These are phyloP conservation scores for Comarum palustre DNA, from an alignment of 306 rosid genomes.

Conservation along the genomic window DNA sequence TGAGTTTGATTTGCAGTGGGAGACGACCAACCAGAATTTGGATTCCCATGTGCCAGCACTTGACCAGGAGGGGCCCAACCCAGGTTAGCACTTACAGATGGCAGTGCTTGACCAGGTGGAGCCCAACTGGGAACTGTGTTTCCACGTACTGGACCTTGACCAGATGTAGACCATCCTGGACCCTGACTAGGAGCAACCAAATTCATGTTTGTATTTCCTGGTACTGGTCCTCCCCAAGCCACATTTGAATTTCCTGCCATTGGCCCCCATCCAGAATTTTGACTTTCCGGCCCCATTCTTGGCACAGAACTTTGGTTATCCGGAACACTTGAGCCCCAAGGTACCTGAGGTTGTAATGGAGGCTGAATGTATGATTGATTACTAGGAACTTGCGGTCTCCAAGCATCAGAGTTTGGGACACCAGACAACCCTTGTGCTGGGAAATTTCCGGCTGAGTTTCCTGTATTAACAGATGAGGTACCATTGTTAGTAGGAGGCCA, in stretches of 20 bases:
- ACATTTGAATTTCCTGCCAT: slow-evolving; percentile 63
- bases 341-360: slow-evolving; percentile 45
- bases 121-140: slow-evolving; percentile 70
- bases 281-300: slow-evolving; percentile 37
- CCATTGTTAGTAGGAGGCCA: slow-evolving; percentile 61
- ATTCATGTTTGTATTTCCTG: slow-evolving; percentile 52
- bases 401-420: slow-evolving; percentile 50
- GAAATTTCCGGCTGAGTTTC: slow-evolving; percentile 49
- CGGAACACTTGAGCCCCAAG: slow-evolving; percentile 58
- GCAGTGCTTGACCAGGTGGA: slow-evolving; percentile 55
- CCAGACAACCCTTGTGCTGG: slow-evolving; percentile 38
- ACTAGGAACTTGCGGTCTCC: slow-evolving; percentile 65
- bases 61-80: slow-evolving; percentile 65
- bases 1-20: slow-evolving; percentile 50
- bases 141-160: slow-evolving; percentile 54
- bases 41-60: slow-evolving; percentile 47
- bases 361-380: slow-evolving; percentile 55
- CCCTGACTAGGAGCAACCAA: slow-evolving; percentile 57
- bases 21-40: slow-evolving; percentile 60
- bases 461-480: slow-evolving; percentile 40
- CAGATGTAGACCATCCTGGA: slow-evolving; percentile 58
- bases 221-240: slow-evolving; percentile 59
- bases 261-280: slow-evolving; percentile 50
- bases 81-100: slow-evolving; percentile 39
- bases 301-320: slow-evolving; percentile 46